phyloP scores from a whole-genome alignment of 2,329 filamentous ascomycete genomes.

The Dendryphion nanum region DNA sequence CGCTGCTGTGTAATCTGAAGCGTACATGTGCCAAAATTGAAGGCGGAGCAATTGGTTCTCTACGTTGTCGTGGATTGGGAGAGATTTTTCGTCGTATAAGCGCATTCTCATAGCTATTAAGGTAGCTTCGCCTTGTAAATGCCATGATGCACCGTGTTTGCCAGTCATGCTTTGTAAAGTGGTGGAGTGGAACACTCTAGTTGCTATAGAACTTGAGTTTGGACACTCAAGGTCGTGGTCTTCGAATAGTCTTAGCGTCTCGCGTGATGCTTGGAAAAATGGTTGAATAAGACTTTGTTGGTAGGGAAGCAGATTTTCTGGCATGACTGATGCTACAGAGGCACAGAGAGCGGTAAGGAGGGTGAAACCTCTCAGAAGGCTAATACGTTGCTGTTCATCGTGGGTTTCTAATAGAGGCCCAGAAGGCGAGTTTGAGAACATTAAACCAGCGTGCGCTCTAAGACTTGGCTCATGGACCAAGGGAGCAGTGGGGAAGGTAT shows the following conservation, averaged over 20 bases:
- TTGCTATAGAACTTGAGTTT: constrained; percentile 1
- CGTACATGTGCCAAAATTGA: constrained; percentile 3
- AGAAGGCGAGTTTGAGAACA: background rate
- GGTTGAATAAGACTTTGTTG: background rate
- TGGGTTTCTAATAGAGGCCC: background rate
- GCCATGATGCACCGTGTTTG: constrained; percentile 1
- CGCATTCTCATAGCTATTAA: constrained; percentile 1
- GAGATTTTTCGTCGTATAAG: background rate
- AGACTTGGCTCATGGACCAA: constrained; percentile 3
- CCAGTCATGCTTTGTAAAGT: constrained; percentile 2
- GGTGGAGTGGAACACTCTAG: constrained; percentile 2
- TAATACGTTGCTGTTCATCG: background rate
- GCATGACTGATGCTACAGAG: constrained; percentile 1
- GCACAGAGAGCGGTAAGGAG: constrained; percentile 3
- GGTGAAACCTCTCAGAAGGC: background rate
- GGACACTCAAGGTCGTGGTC: constrained; percentile 4
- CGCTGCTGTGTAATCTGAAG: constrained; percentile 1
- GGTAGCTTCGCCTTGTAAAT: constrained; percentile 3
- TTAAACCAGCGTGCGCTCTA: background rate
- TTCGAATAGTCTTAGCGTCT: constrained; percentile 2
- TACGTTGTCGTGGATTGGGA: background rate
- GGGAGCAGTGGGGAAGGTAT: constrained; percentile 2
- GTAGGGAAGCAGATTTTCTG: background rate
- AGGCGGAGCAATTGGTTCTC: constrained; percentile 1
- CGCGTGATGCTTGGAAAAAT: constrained; percentile 1